Conservation (phyloP, 345 rosid genomes). For the Acer campestre region DNA sequence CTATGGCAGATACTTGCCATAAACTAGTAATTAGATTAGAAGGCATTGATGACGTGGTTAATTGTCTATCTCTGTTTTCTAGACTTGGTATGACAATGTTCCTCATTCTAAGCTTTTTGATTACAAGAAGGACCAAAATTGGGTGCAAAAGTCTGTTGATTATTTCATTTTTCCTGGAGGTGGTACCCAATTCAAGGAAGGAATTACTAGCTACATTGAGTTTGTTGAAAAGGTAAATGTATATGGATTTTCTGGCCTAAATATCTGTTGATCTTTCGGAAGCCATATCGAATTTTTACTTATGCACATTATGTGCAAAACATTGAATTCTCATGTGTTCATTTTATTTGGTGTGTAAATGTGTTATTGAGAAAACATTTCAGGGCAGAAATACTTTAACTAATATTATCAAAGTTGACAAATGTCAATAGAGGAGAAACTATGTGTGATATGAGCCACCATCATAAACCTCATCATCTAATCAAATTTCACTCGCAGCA, state of each 20-base stretch:
- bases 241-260: neutral
- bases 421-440: too few relatives aligned
- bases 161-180: conserved; percentile 85
- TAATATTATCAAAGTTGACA: too few relatives aligned
- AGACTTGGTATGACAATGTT: conserved; percentile 88
- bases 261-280: too few relatives aligned
- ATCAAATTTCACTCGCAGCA: too few relatives aligned
- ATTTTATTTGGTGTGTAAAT: too few relatives aligned
- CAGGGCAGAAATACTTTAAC: too few relatives aligned
- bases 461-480: too few relatives aligned
- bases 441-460: too few relatives aligned
- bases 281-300: neutral
- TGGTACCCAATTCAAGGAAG: conserved; percentile 91
- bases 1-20: neutral
- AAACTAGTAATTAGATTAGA: neutral
- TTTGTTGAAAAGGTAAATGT: conserved; percentile 62
- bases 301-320: neutral
- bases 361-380: too few relatives aligned
- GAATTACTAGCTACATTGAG: conserved; percentile 65
- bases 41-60: neutral
- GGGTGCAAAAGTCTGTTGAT: conserved; percentile 74
- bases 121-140: conserved; percentile 91
- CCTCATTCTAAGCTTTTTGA: conserved; percentile 96
- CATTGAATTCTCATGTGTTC: too few relatives aligned
- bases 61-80: conserved; percentile 13